Evolutionary conservation across 352 stramenopile genomes (phyloP), one percentile per base, ranked within the genome.

Genomic region (Phytophthora pini): DNA sequence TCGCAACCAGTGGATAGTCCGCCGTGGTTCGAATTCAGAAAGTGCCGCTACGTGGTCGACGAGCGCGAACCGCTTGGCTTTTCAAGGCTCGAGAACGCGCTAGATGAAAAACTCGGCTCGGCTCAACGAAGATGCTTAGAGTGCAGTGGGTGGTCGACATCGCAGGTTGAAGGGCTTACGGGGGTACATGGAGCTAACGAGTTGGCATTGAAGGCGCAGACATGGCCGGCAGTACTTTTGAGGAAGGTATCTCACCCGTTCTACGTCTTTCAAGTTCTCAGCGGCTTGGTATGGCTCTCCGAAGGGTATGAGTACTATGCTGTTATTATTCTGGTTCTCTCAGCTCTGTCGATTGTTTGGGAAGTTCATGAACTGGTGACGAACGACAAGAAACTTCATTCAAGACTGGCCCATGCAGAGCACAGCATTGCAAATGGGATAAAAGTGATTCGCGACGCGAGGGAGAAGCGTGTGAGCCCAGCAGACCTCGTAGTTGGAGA

Each of bases 241-340:
- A 76, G 80, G 36, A 92, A 92, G 48, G 68, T 93, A 12, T 44
- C 90, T 15, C 86, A 94, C 26, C 86, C 86, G 50, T 94, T 93
- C 65, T 94, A 94, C 64, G 61, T 94, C 15, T 92, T 94, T 59
- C 86, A 94, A 56, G 61, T 91, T 13, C 48, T 79, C 20, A 91
- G 84, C 31, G 81, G 79, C 6, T 17, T 88, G 32, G 74, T 94
- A 47, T 94, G 87, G 87, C 57, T 93, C 38, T 79, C 67, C 46
- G 81, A 93, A 61, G 61, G 46, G 6, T 94, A 94, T 55, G 82
- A 62, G 29, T 82, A 79, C 3, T 94, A 94, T 56, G 77, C 86
- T 20, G 54, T 88, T 26, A 61, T 91, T 12, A 88, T 94, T 50
- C 39, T 89, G 10, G 52, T 56, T 15, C 79, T 92, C 49, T 93